Conservation (phyloP, 176 grass and related monocot genomes). For the Aegilops tauschii region DNA sequence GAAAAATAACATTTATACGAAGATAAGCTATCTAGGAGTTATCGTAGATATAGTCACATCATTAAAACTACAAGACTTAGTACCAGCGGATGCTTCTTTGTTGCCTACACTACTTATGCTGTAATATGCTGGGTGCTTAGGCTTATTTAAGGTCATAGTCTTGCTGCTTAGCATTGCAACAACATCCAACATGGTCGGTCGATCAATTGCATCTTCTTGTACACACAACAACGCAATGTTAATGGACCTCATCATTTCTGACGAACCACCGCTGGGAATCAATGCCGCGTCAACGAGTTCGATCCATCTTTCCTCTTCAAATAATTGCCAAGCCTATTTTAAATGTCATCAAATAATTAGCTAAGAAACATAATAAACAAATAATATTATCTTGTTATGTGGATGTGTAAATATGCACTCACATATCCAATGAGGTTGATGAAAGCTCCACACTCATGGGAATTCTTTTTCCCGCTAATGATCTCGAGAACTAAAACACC, state of each 20-base stretch:
- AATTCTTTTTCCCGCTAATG: slow-evolving; percentile 9
- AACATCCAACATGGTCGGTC: slow-evolving; percentile 8
- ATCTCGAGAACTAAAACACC: slow-evolving; percentile 10
- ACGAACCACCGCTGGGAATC: background rate
- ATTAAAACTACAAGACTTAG: background rate
- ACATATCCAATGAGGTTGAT: slow-evolving; percentile 9
- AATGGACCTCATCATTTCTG: background rate
- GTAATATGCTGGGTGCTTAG: background rate
- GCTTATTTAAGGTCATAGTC: background rate
- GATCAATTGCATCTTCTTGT: background rate
- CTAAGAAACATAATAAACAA: background rate
- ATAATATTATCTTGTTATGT: background rate
- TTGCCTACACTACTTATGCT: background rate
- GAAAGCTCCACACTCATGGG: background rate
- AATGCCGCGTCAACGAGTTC: background rate
- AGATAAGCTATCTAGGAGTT: background rate
- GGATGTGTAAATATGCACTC: background rate
- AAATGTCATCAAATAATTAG: background rate
- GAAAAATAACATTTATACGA: background rate
- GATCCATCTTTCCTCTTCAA: background rate
- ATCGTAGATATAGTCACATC: background rate
- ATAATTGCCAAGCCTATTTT: background rate
- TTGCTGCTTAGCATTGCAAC: slow-evolving; percentile 19
- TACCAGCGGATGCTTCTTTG: background rate
- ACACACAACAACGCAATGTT: slow-evolving; percentile 19